Evolutionary conservation across 140 eudicot genomes (phyloP), one percentile per base, ranked within the genome.

Genomic region (Bidens hawaiensis): DNA sequence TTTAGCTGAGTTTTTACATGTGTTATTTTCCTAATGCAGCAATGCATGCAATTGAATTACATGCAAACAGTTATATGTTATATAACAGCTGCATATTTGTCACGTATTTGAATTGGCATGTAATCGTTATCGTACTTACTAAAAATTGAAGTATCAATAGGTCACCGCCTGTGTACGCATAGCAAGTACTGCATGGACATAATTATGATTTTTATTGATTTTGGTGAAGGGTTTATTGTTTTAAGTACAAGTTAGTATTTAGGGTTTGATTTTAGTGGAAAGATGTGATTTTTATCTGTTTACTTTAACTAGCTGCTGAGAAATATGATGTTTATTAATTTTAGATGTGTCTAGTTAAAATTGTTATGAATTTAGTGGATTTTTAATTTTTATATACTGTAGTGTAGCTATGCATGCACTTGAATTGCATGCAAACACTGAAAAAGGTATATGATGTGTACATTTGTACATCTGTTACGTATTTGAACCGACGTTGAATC

Each of bases 211-310:
- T 34, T 0, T 14, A 7, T 50, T 41, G 2, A 5, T n/a, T 30
- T 60, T 34, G 64, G 12, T 36, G 21, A 26, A 2, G 19, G 17
- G 22, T 47, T 38, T 58, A 24, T 22, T 9, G n/a, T 47, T 70
- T 52, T 42, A 30, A 4, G 27, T 26, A 2, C 12, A 45, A 34
- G 7, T 75, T 6, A 25, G 41, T 21, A 9, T 5, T 21, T 11
- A 24, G 47, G 25, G 28, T 64, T 51, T 17, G 34, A 67, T 64
- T 16, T 24, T 43, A 18, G 66, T 6, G 11, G 68, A 31, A 62
- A 43, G 12, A 38, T 40, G 25, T 23, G 40, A 19, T 12, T 27
- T 40, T 28, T 11, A n/a, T n/a, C n/a, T n/a, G n/a, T n/a, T n/a
- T n/a, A n/a, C n/a, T n/a, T n/a, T n/a, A n/a, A n/a, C n/a, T n/a